These are phyloP conservation scores for Lactarius tabidus DNA, from an alignment of 768 basidiomycete genomes.

Conservation along the genomic window DNA sequence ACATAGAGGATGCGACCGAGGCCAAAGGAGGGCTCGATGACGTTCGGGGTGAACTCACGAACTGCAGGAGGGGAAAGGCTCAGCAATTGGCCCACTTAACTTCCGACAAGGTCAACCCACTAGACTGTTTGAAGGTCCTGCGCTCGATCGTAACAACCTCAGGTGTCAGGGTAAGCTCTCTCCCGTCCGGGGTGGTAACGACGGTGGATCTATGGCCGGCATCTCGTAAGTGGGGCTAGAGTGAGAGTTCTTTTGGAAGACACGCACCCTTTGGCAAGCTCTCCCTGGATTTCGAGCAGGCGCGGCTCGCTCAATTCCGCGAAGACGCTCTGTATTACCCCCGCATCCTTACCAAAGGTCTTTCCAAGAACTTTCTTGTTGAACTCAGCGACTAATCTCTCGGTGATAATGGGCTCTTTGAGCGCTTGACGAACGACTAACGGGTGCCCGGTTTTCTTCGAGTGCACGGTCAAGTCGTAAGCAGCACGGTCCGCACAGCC, in stretches of 20 bases:
- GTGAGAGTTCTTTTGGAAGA: constrained; percentile 12
- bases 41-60: constrained; percentile 94
- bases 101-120: constrained; percentile 41
- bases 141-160: constrained; percentile 74
- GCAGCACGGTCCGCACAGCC: constrained; percentile 98
- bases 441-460: constrained; percentile 75
- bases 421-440: constrained; percentile 84
- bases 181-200: constrained; percentile 50
- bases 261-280: constrained; percentile 70
- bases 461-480: constrained; percentile 91
- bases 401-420: constrained; percentile 78
- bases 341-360: constrained; percentile 83
- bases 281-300: constrained; percentile 60
- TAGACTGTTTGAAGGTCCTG: constrained; percentile 83
- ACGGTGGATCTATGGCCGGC: constrained; percentile 57
- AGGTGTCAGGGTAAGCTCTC: constrained; percentile 64
- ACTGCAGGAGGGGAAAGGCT: constrained; percentile 45
- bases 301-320: constrained; percentile 62
- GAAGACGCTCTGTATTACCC: constrained; percentile 56
- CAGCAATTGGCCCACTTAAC: constrained; percentile 25
- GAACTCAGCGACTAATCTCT: constrained; percentile 74
- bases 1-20: constrained; percentile 93
- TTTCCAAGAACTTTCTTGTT: constrained; percentile 89
- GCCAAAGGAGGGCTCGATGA: constrained; percentile 98
- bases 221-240: constrained; percentile 19